Evolutionary conservation across 176 grass and related monocot genomes (phyloP).

Genomic region (Triticum turgidum): DNA sequence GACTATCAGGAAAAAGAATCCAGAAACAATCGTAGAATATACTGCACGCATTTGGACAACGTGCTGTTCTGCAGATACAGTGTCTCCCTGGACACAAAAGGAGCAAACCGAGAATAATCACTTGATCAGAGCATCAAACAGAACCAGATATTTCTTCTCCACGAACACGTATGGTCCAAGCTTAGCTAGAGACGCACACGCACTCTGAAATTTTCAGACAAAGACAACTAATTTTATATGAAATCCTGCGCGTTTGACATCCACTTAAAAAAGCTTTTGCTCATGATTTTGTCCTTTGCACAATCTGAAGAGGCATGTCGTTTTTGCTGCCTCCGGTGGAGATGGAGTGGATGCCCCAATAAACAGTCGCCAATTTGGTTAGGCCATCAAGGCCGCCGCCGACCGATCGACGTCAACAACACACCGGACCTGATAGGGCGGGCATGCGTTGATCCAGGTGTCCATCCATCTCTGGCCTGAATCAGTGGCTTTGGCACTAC

Average conservation of each 20-base stretch:
- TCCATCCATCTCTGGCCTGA: not conserved
- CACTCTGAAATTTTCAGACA: not conserved
- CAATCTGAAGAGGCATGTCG: not conserved
- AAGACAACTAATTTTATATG: no score
- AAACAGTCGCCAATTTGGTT: not conserved
- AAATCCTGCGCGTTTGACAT: not conserved
- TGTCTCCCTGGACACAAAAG: not conserved
- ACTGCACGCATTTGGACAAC: not conserved
- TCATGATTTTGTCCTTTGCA: not conserved
- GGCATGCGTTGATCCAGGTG: conserved; percentile 4
- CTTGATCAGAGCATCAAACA: not conserved
- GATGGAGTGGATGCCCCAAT: conserved; percentile 8
- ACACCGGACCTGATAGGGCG: not conserved
- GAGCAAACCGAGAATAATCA: not conserved
- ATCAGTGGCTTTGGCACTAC: not conserved
- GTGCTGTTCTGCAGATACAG: not conserved
- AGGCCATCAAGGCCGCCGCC: not conserved
- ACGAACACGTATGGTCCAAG: not conserved
- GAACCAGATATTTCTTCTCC: not conserved
- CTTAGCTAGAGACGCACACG: not conserved
- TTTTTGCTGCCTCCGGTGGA: not conserved
- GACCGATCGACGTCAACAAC: conserved; percentile 3
- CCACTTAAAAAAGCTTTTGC: not conserved
- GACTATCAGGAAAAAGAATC: not conserved
- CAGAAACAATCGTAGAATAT: not conserved